phyloP scores from a whole-genome alignment of 371 early-diverging fungal species.

The Lichtheimia hyalospora region DNA sequence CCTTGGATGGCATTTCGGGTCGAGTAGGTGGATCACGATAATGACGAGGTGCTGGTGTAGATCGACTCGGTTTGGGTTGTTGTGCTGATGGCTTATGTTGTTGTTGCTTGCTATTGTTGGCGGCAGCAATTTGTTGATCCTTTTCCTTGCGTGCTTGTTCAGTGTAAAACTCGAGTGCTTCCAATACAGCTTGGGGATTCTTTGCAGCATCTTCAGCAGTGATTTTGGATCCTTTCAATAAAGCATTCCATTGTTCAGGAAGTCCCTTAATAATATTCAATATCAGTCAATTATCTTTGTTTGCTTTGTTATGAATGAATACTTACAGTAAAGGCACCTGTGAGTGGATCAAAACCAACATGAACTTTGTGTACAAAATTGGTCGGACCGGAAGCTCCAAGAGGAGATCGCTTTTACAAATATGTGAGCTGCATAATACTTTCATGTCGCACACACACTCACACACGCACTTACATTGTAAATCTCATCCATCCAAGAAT shows the following conservation, averaged over 20 bases:
- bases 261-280: slow-evolving; percentile 62
- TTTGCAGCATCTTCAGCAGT: slow-evolving; percentile 94
- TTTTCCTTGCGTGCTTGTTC: slow-evolving; percentile 67
- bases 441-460: background rate
- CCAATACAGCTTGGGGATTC: slow-evolving; percentile 97
- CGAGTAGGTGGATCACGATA: background rate
- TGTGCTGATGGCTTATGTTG: background rate
- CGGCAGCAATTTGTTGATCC: slow-evolving; percentile 23
- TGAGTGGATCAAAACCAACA: slow-evolving; percentile 93
- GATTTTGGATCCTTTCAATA: slow-evolving; percentile 88
- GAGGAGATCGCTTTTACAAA: slow-evolving; percentile 27
- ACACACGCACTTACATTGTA: slow-evolving; percentile 64
- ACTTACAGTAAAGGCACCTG: slow-evolving; percentile 89
- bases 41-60: slow-evolving; percentile 6
- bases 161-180: slow-evolving; percentile 96
- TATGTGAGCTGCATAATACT: background rate
- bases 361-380: slow-evolving; percentile 95
- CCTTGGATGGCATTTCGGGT: too few species aligned
- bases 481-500: slow-evolving; percentile 96
- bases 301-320: background rate
- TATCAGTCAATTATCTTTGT: background rate
- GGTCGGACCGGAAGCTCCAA: slow-evolving; percentile 90
- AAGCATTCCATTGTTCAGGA: slow-evolving; percentile 90
- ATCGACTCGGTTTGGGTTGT: slow-evolving; percentile 10
- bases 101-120: background rate